These are phyloP conservation scores for Eucalyptus fibrosa DNA, from an alignment of 345 rosid species.

Conservation along the genomic window DNA sequence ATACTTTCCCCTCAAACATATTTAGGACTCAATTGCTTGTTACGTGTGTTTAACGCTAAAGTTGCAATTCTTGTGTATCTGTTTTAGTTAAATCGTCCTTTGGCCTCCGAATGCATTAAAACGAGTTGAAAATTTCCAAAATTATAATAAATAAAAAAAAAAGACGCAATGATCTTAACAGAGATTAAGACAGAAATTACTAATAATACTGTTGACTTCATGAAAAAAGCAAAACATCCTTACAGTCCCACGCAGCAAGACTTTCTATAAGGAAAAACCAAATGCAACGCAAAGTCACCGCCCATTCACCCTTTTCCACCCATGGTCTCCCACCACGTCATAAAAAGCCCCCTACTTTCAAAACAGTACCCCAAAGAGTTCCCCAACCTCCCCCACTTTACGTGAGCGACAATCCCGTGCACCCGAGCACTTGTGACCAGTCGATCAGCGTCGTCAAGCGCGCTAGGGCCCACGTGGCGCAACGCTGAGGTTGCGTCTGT, in stretches of 20 bases:
- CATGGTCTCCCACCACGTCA: too few relatives aligned
- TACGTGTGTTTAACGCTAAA: fast-evolving
- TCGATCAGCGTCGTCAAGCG: too few relatives aligned
- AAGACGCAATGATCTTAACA: neutral
- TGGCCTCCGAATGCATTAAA: neutral
- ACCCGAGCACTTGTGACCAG: too few relatives aligned
- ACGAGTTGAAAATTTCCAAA: neutral
- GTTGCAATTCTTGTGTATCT: neutral
- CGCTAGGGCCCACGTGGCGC: fast-evolving
- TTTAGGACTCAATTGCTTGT: neutral
- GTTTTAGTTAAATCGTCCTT: neutral
- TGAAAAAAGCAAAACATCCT: neutral
- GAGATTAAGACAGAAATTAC: neutral
- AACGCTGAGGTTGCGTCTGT: too few relatives aligned
- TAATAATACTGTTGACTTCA: neutral
- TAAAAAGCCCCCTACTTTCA: too few relatives aligned
- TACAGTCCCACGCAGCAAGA: too few relatives aligned
- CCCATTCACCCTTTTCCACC: too few relatives aligned
- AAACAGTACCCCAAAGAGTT: too few relatives aligned
- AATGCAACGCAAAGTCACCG: too few relatives aligned
- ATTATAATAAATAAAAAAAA: fast-evolving
- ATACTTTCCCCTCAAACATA: neutral
- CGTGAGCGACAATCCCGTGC: too few relatives aligned
- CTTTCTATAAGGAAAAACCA: too few relatives aligned
- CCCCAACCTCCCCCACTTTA: too few relatives aligned